Percentiles rank a stretch among this genome's conserved stretches.
phyloP scores from a whole-genome alignment of 2,329 filamentous ascomycete species.

The Ophiostoma piceae region DNA sequence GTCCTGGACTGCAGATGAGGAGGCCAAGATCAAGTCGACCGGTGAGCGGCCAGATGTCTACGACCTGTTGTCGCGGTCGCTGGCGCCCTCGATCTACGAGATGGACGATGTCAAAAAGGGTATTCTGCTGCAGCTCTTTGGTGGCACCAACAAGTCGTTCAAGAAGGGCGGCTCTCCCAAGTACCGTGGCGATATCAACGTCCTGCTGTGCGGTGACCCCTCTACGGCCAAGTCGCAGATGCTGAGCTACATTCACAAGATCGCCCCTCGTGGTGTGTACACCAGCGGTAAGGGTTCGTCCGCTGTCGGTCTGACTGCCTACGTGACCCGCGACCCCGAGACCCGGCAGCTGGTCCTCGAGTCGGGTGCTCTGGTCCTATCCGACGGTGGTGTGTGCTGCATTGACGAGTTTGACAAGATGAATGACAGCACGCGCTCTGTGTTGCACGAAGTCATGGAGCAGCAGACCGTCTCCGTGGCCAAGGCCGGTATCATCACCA shows the following conservation, averaged over 20 bases:
- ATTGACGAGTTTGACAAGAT: constrained; percentile 87
- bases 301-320: constrained; percentile 74
- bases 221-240: constrained; percentile 96
- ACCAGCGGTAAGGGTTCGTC: constrained; percentile 77
- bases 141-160: constrained; percentile 96
- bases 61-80: constrained; percentile 80
- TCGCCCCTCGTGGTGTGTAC: constrained; percentile 81
- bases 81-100: constrained; percentile 94
- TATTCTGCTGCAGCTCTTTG: constrained; percentile 91
- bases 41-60: constrained; percentile 82
- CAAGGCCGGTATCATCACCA: constrained; percentile 93
- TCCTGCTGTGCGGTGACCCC: constrained; percentile 92
- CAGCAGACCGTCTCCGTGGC: constrained; percentile 81
- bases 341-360: constrained; percentile 75
- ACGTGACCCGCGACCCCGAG: constrained; percentile 74
- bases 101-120: constrained; percentile 99
- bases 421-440: constrained; percentile 71
- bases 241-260: constrained; percentile 92
- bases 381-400: constrained; percentile 77
- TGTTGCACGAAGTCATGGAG: constrained; percentile 84
- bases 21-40: constrained; percentile 78
- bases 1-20: constrained; percentile 78
- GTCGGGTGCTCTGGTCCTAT: constrained; percentile 71
- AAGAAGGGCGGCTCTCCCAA: constrained; percentile 92
- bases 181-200: constrained; percentile 96